Percentiles rank a stretch among this genome's conserved stretches.
phyloP scores from a whole-genome alignment of 192 early-diverging fungal genomes.

The Mortierella hygrophila region DNA sequence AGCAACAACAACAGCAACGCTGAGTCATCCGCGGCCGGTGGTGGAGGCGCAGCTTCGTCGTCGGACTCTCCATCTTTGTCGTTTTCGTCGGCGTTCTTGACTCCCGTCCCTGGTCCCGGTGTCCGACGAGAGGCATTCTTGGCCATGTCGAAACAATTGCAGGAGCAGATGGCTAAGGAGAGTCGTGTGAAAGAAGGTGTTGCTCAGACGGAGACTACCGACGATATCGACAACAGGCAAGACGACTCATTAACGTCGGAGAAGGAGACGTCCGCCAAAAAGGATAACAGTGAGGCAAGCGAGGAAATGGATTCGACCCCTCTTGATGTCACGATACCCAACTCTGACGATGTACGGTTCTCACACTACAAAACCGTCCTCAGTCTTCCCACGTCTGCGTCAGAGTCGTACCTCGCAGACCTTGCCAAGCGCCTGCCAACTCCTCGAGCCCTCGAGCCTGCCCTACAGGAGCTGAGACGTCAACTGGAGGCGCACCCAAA shows the following conservation, averaged over 20 bases:
- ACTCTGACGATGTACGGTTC: constrained; percentile 1
- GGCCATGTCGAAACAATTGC: constrained; percentile 53
- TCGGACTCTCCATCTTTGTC: constrained; percentile 7
- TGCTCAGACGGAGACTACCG: neutral
- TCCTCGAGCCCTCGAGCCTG: constrained; percentile 41
- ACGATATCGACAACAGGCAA: neutral
- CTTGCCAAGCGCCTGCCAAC: constrained; percentile 30
- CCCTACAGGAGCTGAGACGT: constrained; percentile 48
- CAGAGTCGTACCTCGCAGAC: constrained; percentile 23
- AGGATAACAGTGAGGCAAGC: neutral
- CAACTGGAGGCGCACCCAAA: constrained; percentile 54
- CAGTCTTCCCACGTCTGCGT: constrained; percentile 24
- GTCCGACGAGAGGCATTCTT: constrained; percentile 29
- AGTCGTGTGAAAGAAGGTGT: neutral
- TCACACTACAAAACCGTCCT: constrained; percentile 41
- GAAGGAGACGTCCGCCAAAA: too few relatives aligned
- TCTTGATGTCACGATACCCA: neutral
- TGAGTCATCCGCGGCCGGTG: neutral
- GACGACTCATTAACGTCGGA: neutral
- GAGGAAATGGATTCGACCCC: neutral
- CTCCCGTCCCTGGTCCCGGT: constrained; percentile 18
- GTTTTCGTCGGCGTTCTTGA: constrained; percentile 26
- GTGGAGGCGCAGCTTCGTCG: neutral
- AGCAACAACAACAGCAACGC: neutral
- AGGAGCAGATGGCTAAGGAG: constrained; percentile 45